Conservation (phyloP, 768 basidiomycete species). For the Lactarius hatsudake region DNA sequence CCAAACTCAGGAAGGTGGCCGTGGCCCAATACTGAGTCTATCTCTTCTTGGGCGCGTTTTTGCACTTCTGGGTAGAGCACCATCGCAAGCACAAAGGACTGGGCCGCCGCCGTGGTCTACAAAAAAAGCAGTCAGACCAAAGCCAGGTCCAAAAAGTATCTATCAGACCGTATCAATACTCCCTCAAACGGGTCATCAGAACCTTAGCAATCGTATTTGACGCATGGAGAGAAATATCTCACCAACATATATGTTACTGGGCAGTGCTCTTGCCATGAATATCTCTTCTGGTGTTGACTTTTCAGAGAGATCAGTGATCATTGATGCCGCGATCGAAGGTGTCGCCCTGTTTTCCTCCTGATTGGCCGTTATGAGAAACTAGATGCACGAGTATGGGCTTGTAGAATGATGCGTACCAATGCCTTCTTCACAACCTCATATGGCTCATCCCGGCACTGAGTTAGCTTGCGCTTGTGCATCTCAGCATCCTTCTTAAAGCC, state of each 20-base stretch:
- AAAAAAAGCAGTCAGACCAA: not conserved
- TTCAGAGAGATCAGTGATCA: constrained; percentile 9
- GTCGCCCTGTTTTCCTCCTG: constrained; percentile 11
- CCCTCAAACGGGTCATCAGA: not conserved
- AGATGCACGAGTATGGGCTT: not conserved
- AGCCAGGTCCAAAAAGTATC: not conserved
- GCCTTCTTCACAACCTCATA: constrained; percentile 29
- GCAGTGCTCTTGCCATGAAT: constrained; percentile 15
- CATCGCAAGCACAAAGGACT: constrained; percentile 35
- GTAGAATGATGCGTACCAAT: constrained; percentile 22
- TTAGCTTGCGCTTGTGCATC: constrained; percentile 23
- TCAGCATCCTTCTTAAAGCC: constrained; percentile 29
- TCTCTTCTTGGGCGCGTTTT: constrained; percentile 33
- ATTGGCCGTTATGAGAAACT: not conserved
- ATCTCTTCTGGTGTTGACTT: constrained; percentile 10
- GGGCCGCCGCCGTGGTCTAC: constrained; percentile 24
- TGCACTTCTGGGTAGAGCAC: constrained; percentile 34
- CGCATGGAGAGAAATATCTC: not conserved
- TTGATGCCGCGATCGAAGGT: constrained; percentile 13
- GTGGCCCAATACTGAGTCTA: constrained; percentile 28
- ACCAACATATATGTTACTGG: constrained; percentile 14
- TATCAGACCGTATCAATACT: constrained; percentile 18
- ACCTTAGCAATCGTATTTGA: not conserved
- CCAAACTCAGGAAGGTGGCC: constrained; percentile 10
- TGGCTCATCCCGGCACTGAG: constrained; percentile 27